Conservation (phyloP, 345 rosid genomes). For the Brassica incana region DNA sequence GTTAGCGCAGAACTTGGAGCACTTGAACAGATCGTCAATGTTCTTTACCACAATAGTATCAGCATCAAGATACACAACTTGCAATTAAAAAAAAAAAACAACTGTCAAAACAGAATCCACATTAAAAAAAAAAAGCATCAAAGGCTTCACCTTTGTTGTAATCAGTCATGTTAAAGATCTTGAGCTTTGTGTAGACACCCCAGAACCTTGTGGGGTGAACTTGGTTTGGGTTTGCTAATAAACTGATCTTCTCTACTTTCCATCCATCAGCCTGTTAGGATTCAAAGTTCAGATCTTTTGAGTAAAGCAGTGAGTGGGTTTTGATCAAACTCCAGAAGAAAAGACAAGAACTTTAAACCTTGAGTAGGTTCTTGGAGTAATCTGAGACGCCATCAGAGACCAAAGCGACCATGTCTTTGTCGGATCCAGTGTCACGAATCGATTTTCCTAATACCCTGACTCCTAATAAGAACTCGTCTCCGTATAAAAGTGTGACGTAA, state of each 20-base stretch:
- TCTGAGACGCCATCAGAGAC: constrained; percentile 96
- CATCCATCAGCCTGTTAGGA: constrained; percentile 86
- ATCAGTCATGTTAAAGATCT: constrained; percentile 86
- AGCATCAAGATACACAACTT: constrained; percentile 96
- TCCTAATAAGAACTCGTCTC: constrained; percentile 95
- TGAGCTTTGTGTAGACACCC: constrained; percentile 97
- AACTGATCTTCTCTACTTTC: constrained; percentile 88
- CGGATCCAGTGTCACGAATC: constrained; percentile 76
- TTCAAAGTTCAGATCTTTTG: background rate
- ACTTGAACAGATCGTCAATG: constrained; percentile 83
- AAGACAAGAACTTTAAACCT: constrained; percentile 38
- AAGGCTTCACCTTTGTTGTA: constrained; percentile 68
- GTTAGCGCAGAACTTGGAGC: constrained; percentile 85
- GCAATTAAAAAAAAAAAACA: constrained; percentile 23
- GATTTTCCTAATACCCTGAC: constrained; percentile 98
- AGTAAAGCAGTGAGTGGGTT: too few species aligned
- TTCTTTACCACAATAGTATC: constrained; percentile 96
- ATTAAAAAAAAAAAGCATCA: constrained; percentile 2
- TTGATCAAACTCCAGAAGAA: background rate
- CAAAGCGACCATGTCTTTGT: constrained; percentile 79
- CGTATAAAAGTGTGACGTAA: constrained; percentile 81
- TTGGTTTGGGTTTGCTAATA: constrained; percentile 85
- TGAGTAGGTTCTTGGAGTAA: constrained; percentile 64
- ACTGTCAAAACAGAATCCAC: background rate
- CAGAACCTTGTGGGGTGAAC: constrained; percentile 86